Conservation (phyloP, 192 early-diverging fungal genomes). For the Pilaira anomala region DNA sequence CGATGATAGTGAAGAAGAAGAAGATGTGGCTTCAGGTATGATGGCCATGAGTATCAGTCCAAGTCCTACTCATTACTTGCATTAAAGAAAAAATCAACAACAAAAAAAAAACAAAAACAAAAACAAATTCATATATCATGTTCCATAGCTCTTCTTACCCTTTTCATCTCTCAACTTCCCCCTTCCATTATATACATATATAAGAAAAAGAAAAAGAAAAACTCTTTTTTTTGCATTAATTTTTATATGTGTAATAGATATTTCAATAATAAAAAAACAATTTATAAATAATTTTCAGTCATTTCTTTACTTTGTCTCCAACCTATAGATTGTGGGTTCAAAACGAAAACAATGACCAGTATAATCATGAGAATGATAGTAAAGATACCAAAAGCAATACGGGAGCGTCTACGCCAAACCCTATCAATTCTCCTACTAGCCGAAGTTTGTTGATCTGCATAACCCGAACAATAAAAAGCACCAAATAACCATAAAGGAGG, state of each 20-base stretch:
- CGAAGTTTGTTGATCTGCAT: constrained; percentile 4
- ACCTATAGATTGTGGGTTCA: constrained; percentile 22
- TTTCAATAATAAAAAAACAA: no score
- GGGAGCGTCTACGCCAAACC: constrained; percentile 18
- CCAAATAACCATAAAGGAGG: constrained; percentile 30
- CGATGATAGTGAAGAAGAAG: constrained; percentile 37
- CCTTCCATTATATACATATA: no score
- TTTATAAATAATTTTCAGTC: no score
- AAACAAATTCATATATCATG: no score
- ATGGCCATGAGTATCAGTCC: constrained; percentile 58
- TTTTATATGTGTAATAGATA: no score
- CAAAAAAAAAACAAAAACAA: neutral
- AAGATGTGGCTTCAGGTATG: constrained; percentile 41
- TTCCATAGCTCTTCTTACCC: neutral
- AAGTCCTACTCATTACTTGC: constrained; percentile 39
- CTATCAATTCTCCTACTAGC: constrained; percentile 15
- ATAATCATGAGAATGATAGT: neutral
- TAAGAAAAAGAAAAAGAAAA: no score
- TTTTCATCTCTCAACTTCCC: neutral
- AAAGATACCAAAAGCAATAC: constrained; percentile 17
- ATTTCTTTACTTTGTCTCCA: constrained; percentile 20
- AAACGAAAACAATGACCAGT: constrained; percentile 6
- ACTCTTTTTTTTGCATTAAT: no score
- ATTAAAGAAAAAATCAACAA: neutral
- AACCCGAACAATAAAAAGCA: constrained; percentile 5